Base-by-base conservation (phyloP, 495 filamentous ascomycete species). In the Talaromyces adpressus region DNA sequence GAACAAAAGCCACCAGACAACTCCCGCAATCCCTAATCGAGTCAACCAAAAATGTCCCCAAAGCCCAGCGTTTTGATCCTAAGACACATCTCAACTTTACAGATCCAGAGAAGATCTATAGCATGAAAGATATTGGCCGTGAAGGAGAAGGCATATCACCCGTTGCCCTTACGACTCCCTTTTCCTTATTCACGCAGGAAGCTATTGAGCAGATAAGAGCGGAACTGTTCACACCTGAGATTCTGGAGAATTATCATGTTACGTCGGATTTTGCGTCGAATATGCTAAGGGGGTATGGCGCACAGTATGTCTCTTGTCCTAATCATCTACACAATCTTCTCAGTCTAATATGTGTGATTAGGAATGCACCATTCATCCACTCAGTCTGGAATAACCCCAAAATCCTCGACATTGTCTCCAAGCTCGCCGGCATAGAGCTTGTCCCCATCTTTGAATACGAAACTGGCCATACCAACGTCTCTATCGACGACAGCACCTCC, bases 381-480 rank as follows among this genome's bases (percentile, higher is more conserved):
- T 82, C 85, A 61, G 86, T 86, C 12, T 91, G 88, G 89, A 85
- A 84, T 49, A 76, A 81, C 63, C 83, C 87, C 0, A 81, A 86
- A 45, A 84, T 84, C 0, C 79, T 91, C 1, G 71, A 75, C 4
- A 84, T 84, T 65, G 75, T 91, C 41, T 90, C 88, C 11, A 78
- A 84, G 61, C 80, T 90, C n/a, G 89, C 89, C 6, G 87, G 88
- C 6, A 81, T 91, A 30, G 88, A 90, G 12, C 75, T 91, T 5
- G 79, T 89, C 56, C 83, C 87, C 0, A 79, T 78, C 9, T 84
- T 89, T 74, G 87, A 91, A 71, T 84, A 82, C 68, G 89, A 92
- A 63, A 87, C 91, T 65, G 88, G 81, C 2, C 83, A 89, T 68
- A 83, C 90, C 72, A 92, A 92, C 69, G 77, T 91, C 57, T 85